Conservation (phyloP, 2,329 filamentous ascomycete genomes). For the Epichloe gansuensis region DNA sequence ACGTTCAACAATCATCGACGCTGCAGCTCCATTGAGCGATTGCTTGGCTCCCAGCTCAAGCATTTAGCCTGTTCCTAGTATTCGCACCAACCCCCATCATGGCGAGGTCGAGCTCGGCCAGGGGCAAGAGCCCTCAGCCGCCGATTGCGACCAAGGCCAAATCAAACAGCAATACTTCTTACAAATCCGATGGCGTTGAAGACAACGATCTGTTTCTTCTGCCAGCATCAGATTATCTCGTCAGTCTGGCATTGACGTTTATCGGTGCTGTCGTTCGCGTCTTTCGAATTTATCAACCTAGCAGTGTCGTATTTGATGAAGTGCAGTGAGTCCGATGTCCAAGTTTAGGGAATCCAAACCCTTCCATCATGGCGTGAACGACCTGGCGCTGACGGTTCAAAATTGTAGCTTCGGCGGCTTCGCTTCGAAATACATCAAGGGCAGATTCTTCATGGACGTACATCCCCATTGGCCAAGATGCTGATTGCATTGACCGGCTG, state of each 20-base stretch:
- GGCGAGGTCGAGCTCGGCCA: constrained; percentile 21
- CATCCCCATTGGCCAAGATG: constrained; percentile 95
- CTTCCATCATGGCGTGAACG: neutral
- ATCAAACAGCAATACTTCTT: constrained; percentile 37
- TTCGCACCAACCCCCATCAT: constrained; percentile 12
- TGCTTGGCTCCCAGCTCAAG: neutral
- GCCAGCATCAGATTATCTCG: constrained; percentile 69
- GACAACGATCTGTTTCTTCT: constrained; percentile 91
- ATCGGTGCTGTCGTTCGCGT: constrained; percentile 70
- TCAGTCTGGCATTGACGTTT: constrained; percentile 60
- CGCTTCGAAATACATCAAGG: constrained; percentile 98
- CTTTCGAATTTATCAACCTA: constrained; percentile 92
- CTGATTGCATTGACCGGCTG: constrained; percentile 91
- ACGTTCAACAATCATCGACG: neutral
- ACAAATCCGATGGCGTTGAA: constrained; percentile 65
- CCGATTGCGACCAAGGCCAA: constrained; percentile 23
- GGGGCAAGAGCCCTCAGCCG: constrained; percentile 26
- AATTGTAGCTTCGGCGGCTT: constrained; percentile 91
- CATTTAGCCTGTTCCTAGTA: too few species aligned
- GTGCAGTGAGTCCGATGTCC: constrained; percentile 68
- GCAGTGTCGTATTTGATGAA: constrained; percentile 96
- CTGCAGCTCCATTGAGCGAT: neutral
- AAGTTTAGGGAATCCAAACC: neutral
- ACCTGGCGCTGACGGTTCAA: neutral
- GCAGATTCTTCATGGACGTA: constrained; percentile 99